Base-by-base conservation (phyloP, 2,329 filamentous ascomycete genomes). In the Fusarium zealandicum region DNA sequence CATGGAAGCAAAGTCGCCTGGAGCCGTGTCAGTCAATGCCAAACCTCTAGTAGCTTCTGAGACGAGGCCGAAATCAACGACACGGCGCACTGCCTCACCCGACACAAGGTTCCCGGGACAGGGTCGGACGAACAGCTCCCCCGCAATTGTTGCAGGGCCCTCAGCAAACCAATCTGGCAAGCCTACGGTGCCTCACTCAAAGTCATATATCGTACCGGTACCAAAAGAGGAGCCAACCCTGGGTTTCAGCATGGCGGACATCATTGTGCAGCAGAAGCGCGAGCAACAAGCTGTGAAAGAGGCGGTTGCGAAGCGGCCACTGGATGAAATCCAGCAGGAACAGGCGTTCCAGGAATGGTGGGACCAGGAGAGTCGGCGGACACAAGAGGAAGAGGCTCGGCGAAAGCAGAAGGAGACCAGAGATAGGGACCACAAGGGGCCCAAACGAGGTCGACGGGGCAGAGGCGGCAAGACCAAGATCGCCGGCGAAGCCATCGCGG, bases 301-400 rank as follows among this genome's bases (percentile, higher is more conserved):
- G 70, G 91, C 92, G 1, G 87, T 87, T 10, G 90, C 92, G 2
- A 97, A 96, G 75, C 84, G 93, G 50, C 95, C 90, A 59, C 77
- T 99, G 25, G 88, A 96, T 69, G 95, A 98, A 59, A 99, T 99
- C 54, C 95, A 99, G 72, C 87, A 95, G 62, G 95, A 99, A 74
- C 95, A 99, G 70, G 92, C 92, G 44, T 99, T 99, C 71, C 91
- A 97, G 70, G 88, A 96, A 71, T 96, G 93, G 92, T 96, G 92
- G 92, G 91, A 96, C 63, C 87, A 90, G 58, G 93, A 96, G 73
- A 92, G 88, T 66, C 82, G 82, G 54, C 81, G 90, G 22, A 84
- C 89, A 31, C 87, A 88, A 60, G 84, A 88, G 62, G 85, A 86
- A 56, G 82, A 84, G 57, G 79, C 80, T 3, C 69, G 74, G 37